Base-by-base conservation (phyloP, 257 asterid species). In the Echium plantagineum region DNA sequence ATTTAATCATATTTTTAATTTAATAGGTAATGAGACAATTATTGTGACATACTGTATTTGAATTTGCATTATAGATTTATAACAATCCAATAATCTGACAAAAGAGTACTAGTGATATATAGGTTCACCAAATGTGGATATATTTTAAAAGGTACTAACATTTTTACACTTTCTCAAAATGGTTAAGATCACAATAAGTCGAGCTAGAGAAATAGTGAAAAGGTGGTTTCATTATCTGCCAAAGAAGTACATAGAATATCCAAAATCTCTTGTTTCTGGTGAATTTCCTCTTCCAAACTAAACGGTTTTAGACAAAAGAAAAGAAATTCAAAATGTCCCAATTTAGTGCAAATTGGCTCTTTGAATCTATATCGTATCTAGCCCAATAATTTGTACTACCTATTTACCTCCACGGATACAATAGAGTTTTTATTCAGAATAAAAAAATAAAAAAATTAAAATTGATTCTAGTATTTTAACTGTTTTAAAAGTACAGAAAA, bases 101-200 rank as follows among this genome's bases (percentile, higher is more conserved):
- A 47, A 32, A 31, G 57, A 21, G 51, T 52, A 19, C 60, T 19
- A 17, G 6, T 61, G 58, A 58, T 61, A 59, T 59, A 69, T 53
- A 57, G 52, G 57, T 66, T 69, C 72, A 68, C 73, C 63, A 66
- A 72, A 71, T 68, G 69, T 74, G 72, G 68, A 58, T 62, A 67
- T 65, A 70, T 63, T 26, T 48, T 24, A 21, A 55, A 62, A 38
- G 6, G 49, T 38, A 60, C 32, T 24, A n/a, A 55, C 62, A 52
- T 65, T 53, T 20, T 35, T 35, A 0, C 30, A 24, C 68, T 69
- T 65, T 59, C 67, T 58, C 59, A 42, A 55, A 65, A 51, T 68
- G 55, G 78, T 61, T 42, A 66, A 46, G 32, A 54, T 4, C 62
- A 18, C 51, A 58, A 35, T 67, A 24, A 26, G 49, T 49, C 21